Evolutionary conservation across 768 basidiomycete species (phyloP), one percentile per base, ranked within the genome.

Genomic region (Saitozyma podzolica): DNA sequence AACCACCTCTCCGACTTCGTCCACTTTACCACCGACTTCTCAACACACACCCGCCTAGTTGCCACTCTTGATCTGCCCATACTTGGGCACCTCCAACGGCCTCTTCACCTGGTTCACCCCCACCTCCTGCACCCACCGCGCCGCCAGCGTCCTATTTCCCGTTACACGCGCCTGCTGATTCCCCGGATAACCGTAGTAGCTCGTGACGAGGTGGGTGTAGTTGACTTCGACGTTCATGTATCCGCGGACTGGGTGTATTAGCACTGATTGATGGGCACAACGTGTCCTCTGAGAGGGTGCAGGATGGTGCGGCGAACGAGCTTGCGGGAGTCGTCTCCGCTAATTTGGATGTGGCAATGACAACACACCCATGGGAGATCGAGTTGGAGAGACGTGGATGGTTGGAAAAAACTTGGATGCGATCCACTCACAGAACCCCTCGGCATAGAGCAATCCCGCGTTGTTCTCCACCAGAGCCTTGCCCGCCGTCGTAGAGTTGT

Each of bases 401-500:
- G 29, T 29, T 5, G 2, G 29, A 29, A 5, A 5, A 5, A 29
- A 29, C 29, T 29, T 29, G 29, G 29, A 29, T 17, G 9, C 6
- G 6, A 29, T n/a, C 13, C n/a, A 64, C 68, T 59, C 37, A 69
- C 68, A 85, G 17, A 83, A 85, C 5, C 82, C 85, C 73, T 86
- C 86, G 64, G 84, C 84, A 84, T 84, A 87, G 64, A 86, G 84
- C 58, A 87, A 72, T 64, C 85, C 83, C 1, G 80, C 66, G 76
- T 85, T 85, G 56, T 66, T 63, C 50, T 56, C 20, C 68, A 85
- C 82, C 50, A 83, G 70, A 14, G 64, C 52, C 11, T 68, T 66
- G 6, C 84, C 84, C 8, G 82, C 78, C 8, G 67, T 65, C 61
- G 84, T 78, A 16, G 83, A 82, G 8, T 77, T 75, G 6, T 66